Base-by-base conservation (phyloP, 108 stramenopile species). In the Nitzschia putrida region DNA sequence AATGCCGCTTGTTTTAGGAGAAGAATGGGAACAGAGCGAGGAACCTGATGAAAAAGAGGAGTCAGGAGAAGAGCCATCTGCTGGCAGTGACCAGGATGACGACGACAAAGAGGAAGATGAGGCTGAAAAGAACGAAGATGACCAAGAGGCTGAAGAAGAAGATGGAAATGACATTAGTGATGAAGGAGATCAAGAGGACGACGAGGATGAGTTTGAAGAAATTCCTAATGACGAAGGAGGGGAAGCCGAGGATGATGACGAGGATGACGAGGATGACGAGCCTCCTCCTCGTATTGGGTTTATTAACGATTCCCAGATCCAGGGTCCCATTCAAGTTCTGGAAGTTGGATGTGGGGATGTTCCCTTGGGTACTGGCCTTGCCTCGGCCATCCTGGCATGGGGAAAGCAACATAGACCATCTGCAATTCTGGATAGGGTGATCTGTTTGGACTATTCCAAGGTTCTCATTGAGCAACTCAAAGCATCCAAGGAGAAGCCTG, bases 281-380 rank as follows among this genome's bases (percentile, higher is more conserved):
- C 12, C 63, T 21, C 49, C 65, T 7, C 14, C 47, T 24, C 61
- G 55, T 14, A 18, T 57, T 13, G 78, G 80, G 42, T 53, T 81
- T 22, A 56, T 73, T 23, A 69, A 63, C 13, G 21, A 68, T 55
- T 34, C 29, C 29, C 29, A 34, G 29, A 34, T 34, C 4, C 29
- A 34, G 29, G 64, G 69, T 40, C 86, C 89, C 0, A 80, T 86
- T 47, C 65, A 76, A 43, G 53, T 94, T 47, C 59, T 94, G 5
- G 93, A 94, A 75, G 73, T 94, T 24, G 93, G 93, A 14, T 94
- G 93, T 66, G 92, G 92, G 0, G 88, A 93, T 61, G 81, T 80
- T 22, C 89, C 92, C 11, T 76, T 93, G n/a, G 93, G 90, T 7
- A 11, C 22, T 41, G 56, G 56, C 40, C 21, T 68, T 0, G 54